A percentile compares a stretch with the other conserved stretches of the same genome.
These are phyloP conservation scores for Eucalyptus fibrosa DNA, from an alignment of 345 rosid genomes.

Conservation along the genomic window DNA sequence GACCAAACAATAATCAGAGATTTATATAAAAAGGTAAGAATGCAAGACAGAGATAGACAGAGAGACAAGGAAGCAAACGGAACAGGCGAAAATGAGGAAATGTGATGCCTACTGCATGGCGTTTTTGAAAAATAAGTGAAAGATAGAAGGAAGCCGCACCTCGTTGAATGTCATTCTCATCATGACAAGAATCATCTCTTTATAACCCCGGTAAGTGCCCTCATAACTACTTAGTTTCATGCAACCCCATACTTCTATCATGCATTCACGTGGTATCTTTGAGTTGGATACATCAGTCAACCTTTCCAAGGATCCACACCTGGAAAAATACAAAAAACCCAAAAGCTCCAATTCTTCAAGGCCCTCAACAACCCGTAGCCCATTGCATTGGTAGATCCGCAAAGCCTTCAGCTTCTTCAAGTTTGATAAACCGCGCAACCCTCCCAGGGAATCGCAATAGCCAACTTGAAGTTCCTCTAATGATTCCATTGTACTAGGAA, in stretches of 20 bases:
- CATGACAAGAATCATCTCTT: background rate
- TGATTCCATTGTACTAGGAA: background rate
- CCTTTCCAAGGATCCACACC: background rate
- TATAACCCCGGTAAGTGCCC: accelerated
- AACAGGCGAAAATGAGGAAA: background rate
- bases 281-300: background rate
- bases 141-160: no score
- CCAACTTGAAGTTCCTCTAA: background rate
- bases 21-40: no score
- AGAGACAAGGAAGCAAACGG: background rate
- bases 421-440: background rate
- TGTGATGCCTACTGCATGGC: background rate
- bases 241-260: accelerated
- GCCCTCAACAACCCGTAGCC: background rate
- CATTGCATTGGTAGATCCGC: background rate
- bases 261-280: background rate
- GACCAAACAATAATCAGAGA: no score
- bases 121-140: background rate
- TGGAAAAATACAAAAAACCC: accelerated
- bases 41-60: background rate
- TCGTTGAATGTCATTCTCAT: no score
- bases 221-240: no score
- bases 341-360: background rate
- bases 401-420: accelerated
- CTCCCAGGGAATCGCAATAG: accelerated